Conservation (phyloP, 768 basidiomycete species). For the Paxillus rubicundulus region DNA sequence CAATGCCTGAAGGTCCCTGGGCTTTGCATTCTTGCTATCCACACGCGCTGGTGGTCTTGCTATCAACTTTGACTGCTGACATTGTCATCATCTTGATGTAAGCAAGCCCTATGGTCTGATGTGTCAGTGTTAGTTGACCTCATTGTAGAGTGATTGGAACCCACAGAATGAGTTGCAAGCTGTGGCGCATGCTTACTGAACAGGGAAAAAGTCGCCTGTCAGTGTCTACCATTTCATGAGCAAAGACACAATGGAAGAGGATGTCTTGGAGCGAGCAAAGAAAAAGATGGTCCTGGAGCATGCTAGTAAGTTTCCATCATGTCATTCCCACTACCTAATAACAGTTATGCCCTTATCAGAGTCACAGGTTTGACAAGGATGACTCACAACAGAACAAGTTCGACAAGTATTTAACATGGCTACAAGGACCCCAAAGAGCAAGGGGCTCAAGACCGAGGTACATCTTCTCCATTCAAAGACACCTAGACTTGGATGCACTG, state of each 20-base stretch:
- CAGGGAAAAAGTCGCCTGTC: slow-evolving; percentile 98
- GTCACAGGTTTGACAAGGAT: slow-evolving; percentile 90
- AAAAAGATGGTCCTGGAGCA: slow-evolving; percentile 99
- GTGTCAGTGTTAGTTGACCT: slow-evolving; percentile 8
- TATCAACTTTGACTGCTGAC: slow-evolving; percentile 97
- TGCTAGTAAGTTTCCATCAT: slow-evolving; percentile 71
- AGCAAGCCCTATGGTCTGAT: slow-evolving; percentile 31
- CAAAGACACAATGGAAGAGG: slow-evolving; percentile 99
- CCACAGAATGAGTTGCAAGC: slow-evolving; percentile 98
- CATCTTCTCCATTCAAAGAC: too few species aligned
- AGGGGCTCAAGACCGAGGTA: too few species aligned
- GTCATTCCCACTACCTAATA: slow-evolving; percentile 16
- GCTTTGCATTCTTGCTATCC: slow-evolving; percentile 95
- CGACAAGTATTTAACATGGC: too few species aligned
- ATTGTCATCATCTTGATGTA: slow-evolving; percentile 98
- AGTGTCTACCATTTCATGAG: slow-evolving; percentile 98
- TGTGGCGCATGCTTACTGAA: slow-evolving; percentile 98
- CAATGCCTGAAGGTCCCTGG: slow-evolving; percentile 87
- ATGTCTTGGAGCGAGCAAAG: slow-evolving; percentile 95
- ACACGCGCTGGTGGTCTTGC: slow-evolving; percentile 97
- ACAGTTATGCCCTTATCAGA: slow-evolving; percentile 10
- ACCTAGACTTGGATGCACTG: too few species aligned
- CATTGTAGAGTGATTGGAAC: slow-evolving; percentile 88
- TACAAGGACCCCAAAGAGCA: too few species aligned
- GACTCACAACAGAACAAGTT: slow-evolving; percentile 86